These are phyloP conservation scores for Santalum album DNA, from an alignment of 164 flowering plant species.

Conservation along the genomic window DNA sequence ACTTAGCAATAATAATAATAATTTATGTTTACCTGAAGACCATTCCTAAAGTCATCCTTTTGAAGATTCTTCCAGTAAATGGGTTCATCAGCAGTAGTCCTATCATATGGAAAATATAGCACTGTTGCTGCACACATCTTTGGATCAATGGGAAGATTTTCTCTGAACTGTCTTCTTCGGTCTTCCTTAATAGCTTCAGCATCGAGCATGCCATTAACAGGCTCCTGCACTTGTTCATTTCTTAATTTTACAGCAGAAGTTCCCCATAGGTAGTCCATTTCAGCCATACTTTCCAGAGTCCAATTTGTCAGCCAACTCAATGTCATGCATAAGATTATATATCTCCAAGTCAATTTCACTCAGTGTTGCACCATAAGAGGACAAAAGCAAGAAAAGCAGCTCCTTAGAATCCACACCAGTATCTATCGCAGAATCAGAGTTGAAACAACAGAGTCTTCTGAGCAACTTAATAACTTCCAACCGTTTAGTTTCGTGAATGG, in stretches of 20 bases:
- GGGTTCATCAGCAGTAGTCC: slow-evolving; percentile 19
- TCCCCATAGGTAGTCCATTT: slow-evolving; percentile 88
- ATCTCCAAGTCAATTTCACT: slow-evolving; percentile 70
- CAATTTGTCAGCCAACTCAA: slow-evolving; percentile 37
- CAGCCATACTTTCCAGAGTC: slow-evolving; percentile 26
- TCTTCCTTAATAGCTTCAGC: slow-evolving; percentile 36
- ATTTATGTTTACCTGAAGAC: slow-evolving; percentile 22
- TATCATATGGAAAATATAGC: slow-evolving; percentile 54
- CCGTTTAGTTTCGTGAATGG: slow-evolving; percentile 20
- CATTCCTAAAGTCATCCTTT: slow-evolving; percentile 15
- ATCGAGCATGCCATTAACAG: slow-evolving; percentile 18
- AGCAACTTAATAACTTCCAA: slow-evolving; percentile 71
- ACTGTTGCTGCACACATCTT: slow-evolving; percentile 52
- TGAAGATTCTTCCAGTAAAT: slow-evolving; percentile 14
- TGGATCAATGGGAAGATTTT: slow-evolving; percentile 64
- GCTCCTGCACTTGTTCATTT: slow-evolving; percentile 35
- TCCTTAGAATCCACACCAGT: slow-evolving; percentile 45
- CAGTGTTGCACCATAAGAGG: slow-evolving; percentile 78
- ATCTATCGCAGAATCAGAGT: slow-evolving; percentile 26
- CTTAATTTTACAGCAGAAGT: slow-evolving; percentile 41
- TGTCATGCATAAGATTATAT: slow-evolving; percentile 45
- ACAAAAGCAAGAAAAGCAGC: slow-evolving; percentile 54
- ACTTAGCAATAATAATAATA: neutral
- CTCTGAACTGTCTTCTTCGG: slow-evolving; percentile 57
- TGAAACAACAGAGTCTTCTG: slow-evolving; percentile 36